phyloP scores from a whole-genome alignment of 1,284 basidiomycete genomes.

The Phylloboletellus chloephorus region DNA sequence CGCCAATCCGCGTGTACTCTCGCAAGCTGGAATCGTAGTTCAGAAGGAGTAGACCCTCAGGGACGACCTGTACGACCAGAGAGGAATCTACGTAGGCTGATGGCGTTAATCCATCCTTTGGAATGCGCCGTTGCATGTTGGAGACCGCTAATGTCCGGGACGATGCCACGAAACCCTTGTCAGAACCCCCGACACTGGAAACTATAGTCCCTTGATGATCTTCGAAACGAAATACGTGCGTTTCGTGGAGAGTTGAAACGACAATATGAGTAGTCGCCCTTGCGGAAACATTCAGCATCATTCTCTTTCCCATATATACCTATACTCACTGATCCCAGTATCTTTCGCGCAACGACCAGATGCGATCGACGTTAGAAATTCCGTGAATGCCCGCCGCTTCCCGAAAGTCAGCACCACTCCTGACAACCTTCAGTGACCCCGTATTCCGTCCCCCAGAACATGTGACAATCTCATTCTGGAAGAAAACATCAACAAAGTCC shows the following conservation, averaged over 20 bases:
- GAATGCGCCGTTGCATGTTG: slow-evolving; percentile 44
- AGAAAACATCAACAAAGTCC: slow-evolving; percentile 9
- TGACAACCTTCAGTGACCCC: slow-evolving; percentile 77
- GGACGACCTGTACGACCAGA: slow-evolving; percentile 68
- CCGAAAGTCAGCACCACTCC: slow-evolving; percentile 82
- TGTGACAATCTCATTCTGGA: slow-evolving; percentile 76
- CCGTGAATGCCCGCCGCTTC: slow-evolving; percentile 61
- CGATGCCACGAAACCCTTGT: slow-evolving; percentile 42
- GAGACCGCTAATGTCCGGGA: slow-evolving; percentile 62
- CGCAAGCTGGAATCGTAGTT: slow-evolving; percentile 42
- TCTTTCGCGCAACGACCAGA: slow-evolving; percentile 62
- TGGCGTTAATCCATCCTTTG: slow-evolving; percentile 22
- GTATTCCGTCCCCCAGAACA: slow-evolving; percentile 83
- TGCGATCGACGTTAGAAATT: slow-evolving; percentile 48
- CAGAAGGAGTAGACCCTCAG: slow-evolving; percentile 48
- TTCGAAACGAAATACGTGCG: slow-evolving; percentile 49
- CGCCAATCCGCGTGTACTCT: slow-evolving; percentile 32
- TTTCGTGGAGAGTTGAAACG: slow-evolving; percentile 50
- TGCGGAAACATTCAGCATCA: slow-evolving; percentile 8
- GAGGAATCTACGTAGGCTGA: slow-evolving; percentile 48
- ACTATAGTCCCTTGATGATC: slow-evolving; percentile 30
- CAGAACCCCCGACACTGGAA: slow-evolving; percentile 33
- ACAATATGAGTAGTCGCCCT: slow-evolving; percentile 55
- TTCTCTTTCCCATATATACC: neutral
- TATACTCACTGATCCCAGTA: slow-evolving; percentile 48